phyloP scores from a whole-genome alignment of 2,329 filamentous ascomycete species.

The Trichocomaceae sp. region DNA sequence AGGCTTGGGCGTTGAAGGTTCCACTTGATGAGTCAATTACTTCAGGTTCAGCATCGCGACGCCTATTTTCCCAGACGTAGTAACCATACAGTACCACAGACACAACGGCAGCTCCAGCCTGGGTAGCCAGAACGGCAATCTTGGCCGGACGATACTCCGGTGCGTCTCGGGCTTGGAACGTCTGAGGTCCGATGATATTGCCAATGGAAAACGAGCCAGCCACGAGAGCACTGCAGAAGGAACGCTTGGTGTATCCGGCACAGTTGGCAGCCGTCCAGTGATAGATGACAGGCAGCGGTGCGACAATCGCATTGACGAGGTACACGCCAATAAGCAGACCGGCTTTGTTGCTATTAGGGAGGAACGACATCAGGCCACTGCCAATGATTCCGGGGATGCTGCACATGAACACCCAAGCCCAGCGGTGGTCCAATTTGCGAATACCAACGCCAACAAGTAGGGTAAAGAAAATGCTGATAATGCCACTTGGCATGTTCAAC shows the following conservation, averaged over 20 bases:
- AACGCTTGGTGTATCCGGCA: slow-evolving; percentile 46
- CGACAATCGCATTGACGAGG: slow-evolving; percentile 40
- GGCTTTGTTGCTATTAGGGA: slow-evolving; percentile 33
- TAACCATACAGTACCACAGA: slow-evolving; percentile 24
- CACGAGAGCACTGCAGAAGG: slow-evolving; percentile 42
- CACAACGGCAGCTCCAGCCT: slow-evolving; percentile 26
- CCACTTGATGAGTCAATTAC: slow-evolving; percentile 19
- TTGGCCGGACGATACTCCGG: slow-evolving; percentile 39
- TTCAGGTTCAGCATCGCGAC: slow-evolving; percentile 17
- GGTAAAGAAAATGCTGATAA: slow-evolving; percentile 36
- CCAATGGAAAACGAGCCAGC: slow-evolving; percentile 40
- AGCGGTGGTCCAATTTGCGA: slow-evolving; percentile 35
- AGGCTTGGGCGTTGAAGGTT: slow-evolving; percentile 15
- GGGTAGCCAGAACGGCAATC: slow-evolving; percentile 35
- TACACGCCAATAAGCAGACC: slow-evolving; percentile 42
- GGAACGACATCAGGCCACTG: slow-evolving; percentile 33
- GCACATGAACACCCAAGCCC: slow-evolving; percentile 37
- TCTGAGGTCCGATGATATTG: slow-evolving; percentile 44
- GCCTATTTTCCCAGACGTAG: slow-evolving; percentile 28
- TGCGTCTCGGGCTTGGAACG: slow-evolving; percentile 39
- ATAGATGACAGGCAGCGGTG: slow-evolving; percentile 40
- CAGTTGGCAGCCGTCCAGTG: slow-evolving; percentile 45
- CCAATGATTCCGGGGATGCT: slow-evolving; percentile 45
- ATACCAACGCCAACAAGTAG: slow-evolving; percentile 37
- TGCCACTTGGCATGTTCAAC: slow-evolving; percentile 39